phyloP scores from a whole-genome alignment of 2,329 filamentous ascomycete species.

The Hypoxylon sp. region DNA sequence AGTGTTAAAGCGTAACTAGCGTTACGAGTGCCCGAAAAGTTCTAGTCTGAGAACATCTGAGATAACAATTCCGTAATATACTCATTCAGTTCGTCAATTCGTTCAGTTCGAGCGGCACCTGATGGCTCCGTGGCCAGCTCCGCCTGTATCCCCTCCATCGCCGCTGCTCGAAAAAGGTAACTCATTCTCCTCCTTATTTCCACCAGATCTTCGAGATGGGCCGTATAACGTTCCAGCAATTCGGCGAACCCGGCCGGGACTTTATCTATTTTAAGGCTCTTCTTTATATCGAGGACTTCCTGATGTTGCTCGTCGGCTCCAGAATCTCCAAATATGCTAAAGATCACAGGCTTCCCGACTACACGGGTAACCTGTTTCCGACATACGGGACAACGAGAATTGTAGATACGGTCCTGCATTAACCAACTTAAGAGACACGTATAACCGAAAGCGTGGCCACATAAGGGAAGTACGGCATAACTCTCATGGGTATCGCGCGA shows the following conservation, averaged over 20 bases:
- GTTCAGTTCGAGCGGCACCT: no score
- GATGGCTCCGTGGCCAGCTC: no score
- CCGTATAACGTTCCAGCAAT: no score
- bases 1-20: no score
- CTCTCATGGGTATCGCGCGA: constrained; percentile 21
- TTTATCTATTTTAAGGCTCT: not conserved
- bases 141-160: no score
- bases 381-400: constrained; percentile 22
- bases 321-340: constrained; percentile 13
- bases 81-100: no score
- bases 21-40: no score
- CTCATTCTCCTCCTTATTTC: not conserved
- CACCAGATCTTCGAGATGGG: no score
- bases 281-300: constrained; percentile 18
- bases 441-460: constrained; percentile 42
- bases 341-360: not conserved
- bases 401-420: not conserved
- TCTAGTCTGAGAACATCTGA: no score
- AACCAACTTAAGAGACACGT: constrained; percentile 24
- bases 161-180: no score
- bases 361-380: not conserved
- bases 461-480: constrained; percentile 33
- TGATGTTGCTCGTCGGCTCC: constrained; percentile 13
- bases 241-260: not conserved
- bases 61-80: no score